Evolutionary conservation across 306 rosid species (phyloP), one percentile per base, ranked within the genome.

Genomic region (Rubus idaeus): DNA sequence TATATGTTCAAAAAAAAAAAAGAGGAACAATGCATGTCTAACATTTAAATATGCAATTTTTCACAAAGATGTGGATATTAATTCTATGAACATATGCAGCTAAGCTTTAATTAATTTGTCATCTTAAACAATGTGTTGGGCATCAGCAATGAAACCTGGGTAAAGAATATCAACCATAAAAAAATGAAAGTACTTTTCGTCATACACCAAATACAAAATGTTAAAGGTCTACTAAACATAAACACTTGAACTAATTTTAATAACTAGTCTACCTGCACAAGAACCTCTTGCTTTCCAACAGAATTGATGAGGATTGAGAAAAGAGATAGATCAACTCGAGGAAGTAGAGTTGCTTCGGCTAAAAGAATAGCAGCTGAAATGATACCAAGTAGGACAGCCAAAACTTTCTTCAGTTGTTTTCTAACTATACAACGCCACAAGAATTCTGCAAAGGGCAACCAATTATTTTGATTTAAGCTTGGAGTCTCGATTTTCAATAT

Each of bases 311-410:
- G 96, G 84, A 95, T 87, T 14, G 98, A 92, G 80, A 95, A 95
- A 76, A 95, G 97, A 62, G 98, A 95, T 57, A 95, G 85, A 89
- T 95, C 88, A 57, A 92, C 89, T 73, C 86, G 91, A 9, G 98
- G 91, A 62, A 95, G 91, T 62, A 92, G 87, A 64, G 97, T 95
- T 70, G 98, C 98, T 91, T 95, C 98, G 2, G 97, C 97, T 75
- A 92, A 86, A 76, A 95, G 97, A 88, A 95, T 95, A 64, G 97
- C 97, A 86, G 76, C 92, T 26, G 98, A 95, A 82, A 95, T 90
- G 75, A 87, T 78, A 77, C 96, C 95, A 79, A 95, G 97, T 42
- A 89, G 57, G 81, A 89, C 71, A 72, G 92, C 97, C 88, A 92
- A 84, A 75, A 86, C 92, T 81, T 88, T 92, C 87, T 92, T 71